phyloP scores from a whole-genome alignment of 495 filamentous ascomycete genomes.

The Daldinia grandis region DNA sequence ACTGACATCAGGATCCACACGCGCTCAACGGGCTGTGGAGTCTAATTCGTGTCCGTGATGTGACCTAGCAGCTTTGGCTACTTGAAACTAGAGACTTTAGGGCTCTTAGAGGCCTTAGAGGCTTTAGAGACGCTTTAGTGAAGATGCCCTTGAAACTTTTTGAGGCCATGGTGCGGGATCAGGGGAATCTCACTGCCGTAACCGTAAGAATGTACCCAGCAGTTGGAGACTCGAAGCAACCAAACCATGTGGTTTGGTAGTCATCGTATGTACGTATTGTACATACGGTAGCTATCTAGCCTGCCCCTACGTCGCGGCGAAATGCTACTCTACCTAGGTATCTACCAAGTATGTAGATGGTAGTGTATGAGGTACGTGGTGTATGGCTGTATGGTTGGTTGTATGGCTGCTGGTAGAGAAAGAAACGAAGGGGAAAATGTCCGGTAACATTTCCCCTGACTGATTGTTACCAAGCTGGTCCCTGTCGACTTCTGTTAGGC shows the following conservation, averaged over 20 bases:
- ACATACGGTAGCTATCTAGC: slow-evolving; percentile 8
- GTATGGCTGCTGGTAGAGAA: slow-evolving; percentile 5
- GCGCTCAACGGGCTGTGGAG: slow-evolving; percentile 31
- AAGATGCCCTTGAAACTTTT: slow-evolving; percentile 32
- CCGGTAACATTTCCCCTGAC: slow-evolving; percentile 44
- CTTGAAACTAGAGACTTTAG: background rate
- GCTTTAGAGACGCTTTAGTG: slow-evolving; percentile 9
- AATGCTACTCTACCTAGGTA: slow-evolving; percentile 24
- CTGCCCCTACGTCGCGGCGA: slow-evolving; percentile 35
- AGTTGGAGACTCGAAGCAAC: slow-evolving; percentile 42
- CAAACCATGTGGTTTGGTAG: slow-evolving; percentile 48
- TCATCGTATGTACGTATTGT: slow-evolving; percentile 22
- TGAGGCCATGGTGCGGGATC: slow-evolving; percentile 32
- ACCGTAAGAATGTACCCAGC: slow-evolving; percentile 20
- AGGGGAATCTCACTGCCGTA: slow-evolving; percentile 35
- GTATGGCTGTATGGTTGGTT: background rate
- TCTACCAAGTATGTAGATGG: slow-evolving; percentile 18
- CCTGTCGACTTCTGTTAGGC: slow-evolving; percentile 20
- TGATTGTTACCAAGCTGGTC: slow-evolving; percentile 39
- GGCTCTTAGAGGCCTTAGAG: background rate
- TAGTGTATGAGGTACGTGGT: background rate
- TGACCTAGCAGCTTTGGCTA: background rate
- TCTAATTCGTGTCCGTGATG: slow-evolving; percentile 34
- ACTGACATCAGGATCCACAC: slow-evolving; percentile 41
- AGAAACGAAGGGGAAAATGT: slow-evolving; percentile 31